Evolutionary conservation across 805 yeast genomes (phyloP).

Genomic region (Candida maesae): DNA sequence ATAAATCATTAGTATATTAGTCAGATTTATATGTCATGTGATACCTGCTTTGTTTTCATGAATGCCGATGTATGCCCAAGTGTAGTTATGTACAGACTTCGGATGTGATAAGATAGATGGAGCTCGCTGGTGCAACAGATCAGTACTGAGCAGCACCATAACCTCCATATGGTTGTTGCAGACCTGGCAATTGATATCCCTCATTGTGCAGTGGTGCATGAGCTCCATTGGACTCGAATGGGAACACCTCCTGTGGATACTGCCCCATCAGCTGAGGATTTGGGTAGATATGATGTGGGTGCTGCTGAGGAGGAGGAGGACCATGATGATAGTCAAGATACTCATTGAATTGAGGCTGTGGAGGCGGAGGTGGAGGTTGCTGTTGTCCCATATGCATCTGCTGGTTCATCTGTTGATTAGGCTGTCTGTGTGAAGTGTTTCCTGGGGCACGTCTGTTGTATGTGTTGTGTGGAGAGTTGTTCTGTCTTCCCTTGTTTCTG

Average conservation of each 20-base stretch:
- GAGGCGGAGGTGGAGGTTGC: conserved; percentile 9
- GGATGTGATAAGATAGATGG: no score
- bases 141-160: conserved; percentile 11
- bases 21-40: conserved; percentile 2
- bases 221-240: conserved; percentile 5
- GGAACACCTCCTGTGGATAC: conserved; percentile 9
- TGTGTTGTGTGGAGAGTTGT: conserved; percentile 20
- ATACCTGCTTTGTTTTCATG: background rate
- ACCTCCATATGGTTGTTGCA: conserved; percentile 4
- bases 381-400: conserved; percentile 2
- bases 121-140: no score
- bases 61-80: no score
- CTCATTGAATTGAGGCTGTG: conserved; percentile 11
- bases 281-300: conserved; percentile 1
- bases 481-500: conserved; percentile 17
- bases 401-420: background rate
- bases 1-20: conserved; percentile 13
- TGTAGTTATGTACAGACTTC: no score
- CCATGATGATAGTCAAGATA: background rate
- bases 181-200: conserved; percentile 5
- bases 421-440: conserved; percentile 2
- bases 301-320: conserved; percentile 1
- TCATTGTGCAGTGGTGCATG: conserved; percentile 3
- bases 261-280: background rate
- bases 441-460: conserved; percentile 11